phyloP scores from a whole-genome alignment of 371 early-diverging fungal species.

The Mucor irregularis region DNA sequence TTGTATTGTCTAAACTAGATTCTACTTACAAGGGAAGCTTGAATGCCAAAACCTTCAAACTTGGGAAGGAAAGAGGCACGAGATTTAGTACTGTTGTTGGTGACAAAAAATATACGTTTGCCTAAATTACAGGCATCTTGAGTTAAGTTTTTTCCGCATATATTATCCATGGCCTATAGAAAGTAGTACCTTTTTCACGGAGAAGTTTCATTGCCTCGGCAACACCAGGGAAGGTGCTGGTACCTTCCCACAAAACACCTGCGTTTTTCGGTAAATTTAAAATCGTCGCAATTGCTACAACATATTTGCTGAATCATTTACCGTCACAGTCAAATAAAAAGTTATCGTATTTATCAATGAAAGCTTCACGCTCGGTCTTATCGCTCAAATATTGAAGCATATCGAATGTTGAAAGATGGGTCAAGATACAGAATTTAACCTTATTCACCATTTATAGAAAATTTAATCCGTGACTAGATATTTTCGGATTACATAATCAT shows the following conservation, averaged over 20 bases:
- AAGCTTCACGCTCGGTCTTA: constrained; percentile 26
- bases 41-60: constrained; percentile 76
- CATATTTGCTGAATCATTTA: constrained; percentile 31
- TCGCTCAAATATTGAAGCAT: constrained; percentile 35
- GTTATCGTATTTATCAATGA: constrained; percentile 78
- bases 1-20: not conserved
- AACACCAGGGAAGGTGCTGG: constrained; percentile 65
- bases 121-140: too few relatives aligned
- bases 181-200: constrained; percentile 62
- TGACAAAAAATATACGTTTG: constrained; percentile 89
- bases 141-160: too few relatives aligned
- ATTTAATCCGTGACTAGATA: too few relatives aligned
- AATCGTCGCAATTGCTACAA: not conserved
- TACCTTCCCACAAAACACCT: constrained; percentile 95
- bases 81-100: constrained; percentile 95
- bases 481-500: too few relatives aligned
- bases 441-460: too few relatives aligned
- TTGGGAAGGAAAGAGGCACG: constrained; percentile 79
- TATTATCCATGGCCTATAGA: too few relatives aligned
- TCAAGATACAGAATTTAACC: too few relatives aligned
- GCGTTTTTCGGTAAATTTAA: not conserved
- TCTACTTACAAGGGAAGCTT: constrained; percentile 61
- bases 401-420: too few relatives aligned
- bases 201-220: constrained; percentile 70
- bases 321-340: constrained; percentile 98